Percentiles rank a stretch among this genome's conserved stretches.
phyloP scores from a whole-genome alignment of 345 rosid genomes.

The Eucalyptus sideroxylon region DNA sequence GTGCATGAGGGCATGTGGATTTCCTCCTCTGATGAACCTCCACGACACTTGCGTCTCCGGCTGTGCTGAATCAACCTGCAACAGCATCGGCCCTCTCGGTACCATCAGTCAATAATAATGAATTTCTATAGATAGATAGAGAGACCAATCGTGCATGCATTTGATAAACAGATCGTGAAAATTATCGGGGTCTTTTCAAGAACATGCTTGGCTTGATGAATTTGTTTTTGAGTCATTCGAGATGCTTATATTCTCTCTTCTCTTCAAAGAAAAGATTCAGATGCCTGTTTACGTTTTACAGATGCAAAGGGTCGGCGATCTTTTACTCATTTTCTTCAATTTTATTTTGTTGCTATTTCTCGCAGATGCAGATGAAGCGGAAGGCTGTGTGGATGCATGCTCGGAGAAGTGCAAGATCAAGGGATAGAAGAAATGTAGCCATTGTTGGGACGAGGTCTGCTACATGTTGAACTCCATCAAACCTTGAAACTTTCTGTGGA shows the following conservation, averaged over 20 bases:
- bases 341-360: neutral
- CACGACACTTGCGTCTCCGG: neutral
- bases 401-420: neutral
- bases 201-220: neutral
- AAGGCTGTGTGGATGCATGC: neutral
- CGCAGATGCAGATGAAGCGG: neutral
- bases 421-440: neutral
- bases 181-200: neutral
- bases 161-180: neutral
- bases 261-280: neutral
- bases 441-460: neutral
- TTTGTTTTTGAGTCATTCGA: neutral
- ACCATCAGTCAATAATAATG: neutral
- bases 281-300: neutral
- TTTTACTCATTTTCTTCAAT: neutral
- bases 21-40: neutral
- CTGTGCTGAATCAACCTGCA: neutral
- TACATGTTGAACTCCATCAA: neutral
- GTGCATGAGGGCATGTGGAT: neutral
- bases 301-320: neutral
- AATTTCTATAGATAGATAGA: neutral
- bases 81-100: neutral
- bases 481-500: neutral
- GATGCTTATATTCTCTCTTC: neutral
- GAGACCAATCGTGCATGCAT: neutral